Conservation (phyloP, 768 basidiomycete genomes). For the Boletellus emodensis region DNA sequence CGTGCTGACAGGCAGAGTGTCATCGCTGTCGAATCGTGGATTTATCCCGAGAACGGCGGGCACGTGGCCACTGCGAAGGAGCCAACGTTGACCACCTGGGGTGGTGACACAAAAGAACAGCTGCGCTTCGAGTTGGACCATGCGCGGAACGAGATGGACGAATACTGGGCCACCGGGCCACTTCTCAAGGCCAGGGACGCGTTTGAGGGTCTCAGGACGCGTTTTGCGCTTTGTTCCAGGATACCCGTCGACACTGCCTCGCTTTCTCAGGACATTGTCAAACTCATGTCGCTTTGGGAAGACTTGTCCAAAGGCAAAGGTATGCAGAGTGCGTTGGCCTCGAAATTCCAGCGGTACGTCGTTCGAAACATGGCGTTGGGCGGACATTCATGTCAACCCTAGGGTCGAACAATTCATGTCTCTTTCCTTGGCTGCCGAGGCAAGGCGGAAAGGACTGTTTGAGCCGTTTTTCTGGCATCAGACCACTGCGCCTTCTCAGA, state of each 20-base stretch:
- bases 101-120: conserved; percentile 50
- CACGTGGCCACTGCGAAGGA: conserved; percentile 30
- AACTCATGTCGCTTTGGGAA: conserved; percentile 56
- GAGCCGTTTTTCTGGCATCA: conserved; percentile 75
- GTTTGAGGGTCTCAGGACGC: conserved; percentile 52
- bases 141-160: conserved; percentile 44
- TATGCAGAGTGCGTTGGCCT: conserved; percentile 39
- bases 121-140: conserved; percentile 46
- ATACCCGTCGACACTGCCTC: conserved; percentile 35
- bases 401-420: conserved; percentile 79
- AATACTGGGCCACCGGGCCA: conserved; percentile 39
- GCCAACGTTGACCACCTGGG: conserved; percentile 63
- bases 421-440: conserved; percentile 70
- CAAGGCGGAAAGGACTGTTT: conserved; percentile 67
- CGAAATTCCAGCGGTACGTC: conserved; percentile 63
- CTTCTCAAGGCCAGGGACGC: conserved; percentile 39
- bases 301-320: conserved; percentile 39
- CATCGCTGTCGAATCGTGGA: conserved; percentile 64
- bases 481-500: conserved; percentile 32
- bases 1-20: conserved; percentile 60
- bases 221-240: conserved; percentile 51
- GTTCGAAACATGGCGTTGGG: neutral
- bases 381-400: conserved; percentile 1
- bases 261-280: conserved; percentile 42
- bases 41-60: conserved; percentile 40